Evolutionary conservation across 1,284 basidiomycete species (phyloP), one percentile per base, ranked within the genome.

Genomic region (Schizophyllum amplum): DNA sequence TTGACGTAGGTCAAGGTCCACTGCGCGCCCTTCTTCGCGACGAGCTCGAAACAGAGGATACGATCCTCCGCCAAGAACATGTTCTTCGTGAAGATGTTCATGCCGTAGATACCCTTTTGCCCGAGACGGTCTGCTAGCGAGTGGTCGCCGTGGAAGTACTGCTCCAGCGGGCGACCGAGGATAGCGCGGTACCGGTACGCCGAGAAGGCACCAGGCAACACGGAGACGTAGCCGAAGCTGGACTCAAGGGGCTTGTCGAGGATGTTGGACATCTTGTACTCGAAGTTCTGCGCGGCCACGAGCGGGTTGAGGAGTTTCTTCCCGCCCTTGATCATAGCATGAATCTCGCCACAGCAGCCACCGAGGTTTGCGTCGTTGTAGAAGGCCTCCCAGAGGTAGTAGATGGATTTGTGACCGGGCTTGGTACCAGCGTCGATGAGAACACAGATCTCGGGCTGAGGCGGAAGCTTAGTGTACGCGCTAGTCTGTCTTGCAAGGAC

Each of bases 121-220:
- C 95, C 96, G 42, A 98, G 81, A 56, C 94, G 86, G 63, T 94
- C 92, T 20, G 95, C 94, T 66, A 95, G 75, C 1, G 92, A 94
- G 70, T 98, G 94, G 69, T 99, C 96, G 65, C 96, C 96, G 67
- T 98, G 95, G 80, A 98, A 98, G 75, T 98, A 98, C 70, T 98
- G 95, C 66, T 96, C 90, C 24, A 99, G 80, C 4, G 96, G 95
- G 7, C 91, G 80, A 1, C 96, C 96, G 61, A 87, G 84, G 64
- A 99, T 94, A 23, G 97, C 95, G 23, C 88, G 83, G 73, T 76
- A 98, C 25, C 93, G 84, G 69, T 98, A 98, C 5, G 94, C 94
- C 5, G 93, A 95, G 79, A 98, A 98, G 53, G 95, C 95, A 68
- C 95, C 95, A 52, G 96, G 96, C 58, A 98, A 75, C 60, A 98